Conservation (phyloP, 2,329 filamentous ascomycete species). For the Orbilia javanica region DNA sequence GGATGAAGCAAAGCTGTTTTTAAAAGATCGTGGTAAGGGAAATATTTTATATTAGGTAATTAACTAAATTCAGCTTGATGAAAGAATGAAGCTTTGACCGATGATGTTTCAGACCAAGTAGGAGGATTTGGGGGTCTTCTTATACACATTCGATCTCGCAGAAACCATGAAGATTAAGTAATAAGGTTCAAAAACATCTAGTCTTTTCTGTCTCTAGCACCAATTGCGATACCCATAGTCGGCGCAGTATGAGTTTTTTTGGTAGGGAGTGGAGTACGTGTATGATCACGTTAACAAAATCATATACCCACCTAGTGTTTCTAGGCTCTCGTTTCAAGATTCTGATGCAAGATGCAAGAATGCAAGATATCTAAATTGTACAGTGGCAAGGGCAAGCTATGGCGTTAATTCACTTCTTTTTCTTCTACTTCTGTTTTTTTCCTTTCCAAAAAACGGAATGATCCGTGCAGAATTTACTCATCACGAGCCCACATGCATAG, state of each 20-base stretch:
- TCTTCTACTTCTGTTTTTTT: background rate
- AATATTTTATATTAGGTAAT: background rate
- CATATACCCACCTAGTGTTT: background rate
- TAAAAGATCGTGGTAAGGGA: slow-evolving; percentile 5
- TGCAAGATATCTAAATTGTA: slow-evolving; percentile 1
- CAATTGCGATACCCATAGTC: background rate
- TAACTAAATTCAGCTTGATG: slow-evolving; percentile 20
- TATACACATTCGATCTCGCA: slow-evolving; percentile 15
- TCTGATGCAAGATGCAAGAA: slow-evolving; percentile 26
- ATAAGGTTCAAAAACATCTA: background rate
- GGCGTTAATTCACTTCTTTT: no score
- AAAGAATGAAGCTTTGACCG: slow-evolving; percentile 32
- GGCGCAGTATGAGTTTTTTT: background rate
- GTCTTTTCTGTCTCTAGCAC: background rate
- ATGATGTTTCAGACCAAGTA: slow-evolving; percentile 33
- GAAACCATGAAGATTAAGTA: background rate
- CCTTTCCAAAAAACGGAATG: background rate
- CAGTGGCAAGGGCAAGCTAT: background rate
- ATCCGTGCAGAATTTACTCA: background rate
- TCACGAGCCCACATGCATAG: background rate
- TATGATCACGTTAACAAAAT: slow-evolving; percentile 25
- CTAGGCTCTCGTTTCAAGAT: slow-evolving; percentile 7
- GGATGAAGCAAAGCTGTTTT: background rate
- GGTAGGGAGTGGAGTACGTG: background rate
- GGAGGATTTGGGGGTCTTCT: slow-evolving; percentile 22